Conservation (phyloP, 208 protist genomes). For the Herpetomonas samuelpessoai region DNA sequence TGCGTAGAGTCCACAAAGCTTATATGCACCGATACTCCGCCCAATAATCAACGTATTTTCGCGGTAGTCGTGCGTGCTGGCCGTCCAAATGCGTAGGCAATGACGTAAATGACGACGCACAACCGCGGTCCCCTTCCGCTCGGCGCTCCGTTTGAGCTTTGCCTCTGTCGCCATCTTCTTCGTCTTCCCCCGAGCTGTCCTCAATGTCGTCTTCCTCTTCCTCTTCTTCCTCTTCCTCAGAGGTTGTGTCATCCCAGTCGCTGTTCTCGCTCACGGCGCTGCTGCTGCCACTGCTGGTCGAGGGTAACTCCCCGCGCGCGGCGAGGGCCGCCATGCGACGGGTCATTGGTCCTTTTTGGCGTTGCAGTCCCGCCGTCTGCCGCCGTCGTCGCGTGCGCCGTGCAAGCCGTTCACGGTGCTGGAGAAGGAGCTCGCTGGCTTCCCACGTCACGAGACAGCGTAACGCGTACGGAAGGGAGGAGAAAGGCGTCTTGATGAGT, state of each 20-base stretch:
- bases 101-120: no score
- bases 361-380: slow-evolving; percentile 11
- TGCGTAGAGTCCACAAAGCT: no score
- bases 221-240: no score
- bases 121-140: no score
- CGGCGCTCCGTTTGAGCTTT: no score
- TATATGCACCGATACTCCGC: no score
- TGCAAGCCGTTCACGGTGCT: slow-evolving; percentile 10
- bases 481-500: slow-evolving; percentile 16
- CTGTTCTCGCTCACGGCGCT: background rate
- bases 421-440: slow-evolving; percentile 37
- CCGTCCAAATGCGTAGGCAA: no score
- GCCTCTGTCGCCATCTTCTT: no score
- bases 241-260: background rate
- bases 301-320: background rate
- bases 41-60: no score
- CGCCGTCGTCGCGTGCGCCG: slow-evolving; percentile 18
- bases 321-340: slow-evolving; percentile 26
- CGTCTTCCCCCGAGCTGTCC: no score
- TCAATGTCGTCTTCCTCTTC: no score
- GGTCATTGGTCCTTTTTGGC: slow-evolving; percentile 7
- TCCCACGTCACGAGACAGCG: slow-evolving; percentile 79
- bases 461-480: slow-evolving; percentile 57
- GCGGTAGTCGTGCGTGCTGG: no score
- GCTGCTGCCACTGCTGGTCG: slow-evolving; percentile 4